Evolutionary conservation across 2,329 filamentous ascomycete species (phyloP).

Genomic region (Arachnopeziza araneosa): DNA sequence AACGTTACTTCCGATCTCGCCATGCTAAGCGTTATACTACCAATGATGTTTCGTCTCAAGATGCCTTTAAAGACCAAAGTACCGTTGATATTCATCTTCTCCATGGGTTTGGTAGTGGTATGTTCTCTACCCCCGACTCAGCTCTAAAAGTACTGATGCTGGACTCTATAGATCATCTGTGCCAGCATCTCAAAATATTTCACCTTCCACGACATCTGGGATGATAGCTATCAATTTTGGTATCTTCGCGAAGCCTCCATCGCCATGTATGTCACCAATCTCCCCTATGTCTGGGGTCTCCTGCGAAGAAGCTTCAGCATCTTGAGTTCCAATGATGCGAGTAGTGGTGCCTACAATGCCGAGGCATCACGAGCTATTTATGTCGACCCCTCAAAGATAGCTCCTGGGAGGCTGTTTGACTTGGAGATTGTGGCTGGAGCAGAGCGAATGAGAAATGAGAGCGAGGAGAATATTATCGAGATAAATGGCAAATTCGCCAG

Average conservation of each 20-base stretch:
- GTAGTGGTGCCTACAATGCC: background rate
- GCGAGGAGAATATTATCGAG: constrained; percentile 4
- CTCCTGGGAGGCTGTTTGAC: background rate
- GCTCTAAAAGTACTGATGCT: background rate
- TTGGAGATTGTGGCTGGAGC: background rate
- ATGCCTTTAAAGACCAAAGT: constrained; percentile 44
- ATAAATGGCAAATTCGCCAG: background rate
- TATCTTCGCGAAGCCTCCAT: constrained; percentile 45
- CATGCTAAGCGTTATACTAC: constrained; percentile 51
- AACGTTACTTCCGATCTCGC: constrained; percentile 53
- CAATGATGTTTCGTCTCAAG: constrained; percentile 43
- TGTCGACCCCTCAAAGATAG: background rate
- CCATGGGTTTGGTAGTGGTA: constrained; percentile 40
- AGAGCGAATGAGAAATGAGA: background rate
- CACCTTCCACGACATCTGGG: constrained; percentile 3
- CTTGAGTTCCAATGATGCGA: background rate
- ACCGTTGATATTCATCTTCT: constrained; percentile 40
- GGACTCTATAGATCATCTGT: background rate
- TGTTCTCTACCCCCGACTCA: background rate
- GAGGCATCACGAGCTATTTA: background rate
- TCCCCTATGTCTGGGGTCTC: constrained; percentile 41
- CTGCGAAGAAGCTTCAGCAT: background rate
- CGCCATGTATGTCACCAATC: constrained; percentile 44
- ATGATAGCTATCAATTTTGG: constrained; percentile 33
- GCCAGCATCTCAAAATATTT: constrained; percentile 5